Base-by-base conservation (phyloP, 2,329 filamentous ascomycete species). In the Xylariaceae sp. region DNA sequence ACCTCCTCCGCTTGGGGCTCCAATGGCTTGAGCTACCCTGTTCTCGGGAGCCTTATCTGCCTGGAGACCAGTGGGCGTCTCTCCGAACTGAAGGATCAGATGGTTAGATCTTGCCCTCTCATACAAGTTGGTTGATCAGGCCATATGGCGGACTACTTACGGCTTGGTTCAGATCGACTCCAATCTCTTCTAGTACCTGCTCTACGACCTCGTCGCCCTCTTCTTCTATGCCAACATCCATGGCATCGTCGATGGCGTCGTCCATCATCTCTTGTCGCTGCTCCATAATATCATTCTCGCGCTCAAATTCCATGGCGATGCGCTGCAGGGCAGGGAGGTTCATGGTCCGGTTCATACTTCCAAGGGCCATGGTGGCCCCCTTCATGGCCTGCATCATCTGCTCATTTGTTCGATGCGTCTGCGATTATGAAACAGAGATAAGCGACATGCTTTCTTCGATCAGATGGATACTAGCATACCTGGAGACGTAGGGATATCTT, bases 311-410 rank as follows among this genome's bases (percentile, higher is more conserved):
- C 91, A 96, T 96, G 26, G 94, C 92, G 69, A 99, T 99, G 55
- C 92, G 85, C 71, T 97, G 92, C 35, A 99, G 78, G 19, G 91
- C 91, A 0, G 94, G 94, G 2, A 99, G 83, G 69, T 99, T 97
- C 91, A 97, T 97, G 60, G 89, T 89, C 61, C 88, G 83, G 73
- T 99, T 99, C 94, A 99, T 99, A 75, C 88, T 95, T 52, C 91
- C 91, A 6, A 99, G 78, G 2, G 96, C 86, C 73, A 87, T 85
- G 1, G 94, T 97, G 3, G 94, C 94, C 35, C 94, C 94, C 73
- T 96, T 99, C 94, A 99, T 97, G 6, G 91, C 94, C 73, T 96
- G 90, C 91, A 96, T 96, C 94, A 99, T 99, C 73, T 97, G 92
- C 72, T 99, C 94, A 72, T 99, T 99, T 63, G 91, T 96, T 61